Conservation (phyloP, 306 rosid species). For the Clitoria ternatea region DNA sequence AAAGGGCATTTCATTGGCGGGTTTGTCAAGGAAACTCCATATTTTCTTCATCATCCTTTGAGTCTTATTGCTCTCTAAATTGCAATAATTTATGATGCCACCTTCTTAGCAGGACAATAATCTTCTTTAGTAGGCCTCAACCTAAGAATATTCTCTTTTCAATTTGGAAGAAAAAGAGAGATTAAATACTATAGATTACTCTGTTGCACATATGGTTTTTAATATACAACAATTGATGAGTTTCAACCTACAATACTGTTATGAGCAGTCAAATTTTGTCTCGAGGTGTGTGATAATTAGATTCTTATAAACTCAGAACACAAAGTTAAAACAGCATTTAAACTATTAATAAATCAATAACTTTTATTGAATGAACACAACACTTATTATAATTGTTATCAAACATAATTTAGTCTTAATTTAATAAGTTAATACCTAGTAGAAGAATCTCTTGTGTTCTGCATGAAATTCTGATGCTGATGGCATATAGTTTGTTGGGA, state of each 20-base stretch:
- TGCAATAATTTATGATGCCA: neutral
- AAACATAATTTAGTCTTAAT: no score
- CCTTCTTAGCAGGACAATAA: neutral
- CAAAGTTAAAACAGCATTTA: no score
- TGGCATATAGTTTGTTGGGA: neutral
- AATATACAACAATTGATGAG: no score
- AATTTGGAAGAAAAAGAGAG: no score
- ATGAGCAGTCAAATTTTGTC: no score
- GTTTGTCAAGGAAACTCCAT: neutral
- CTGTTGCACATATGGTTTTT: no score
- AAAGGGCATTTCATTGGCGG: neutral
- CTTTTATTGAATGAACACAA: neutral
- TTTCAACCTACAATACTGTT: no score
- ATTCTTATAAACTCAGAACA: no score
- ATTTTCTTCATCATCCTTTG: neutral
- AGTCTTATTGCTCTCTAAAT: neutral
- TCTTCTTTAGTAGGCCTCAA: neutral
- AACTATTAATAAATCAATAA: neutral
- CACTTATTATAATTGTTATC: neutral
- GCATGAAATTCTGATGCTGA: neutral
- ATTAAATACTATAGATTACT: no score
- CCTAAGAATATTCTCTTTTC: no score
- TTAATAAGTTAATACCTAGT: neutral
- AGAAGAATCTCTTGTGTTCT: neutral
- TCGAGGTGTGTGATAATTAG: no score